A percentile compares a stretch with the other conserved stretches of the same genome.
phyloP scores from a whole-genome alignment of 148 eudicot species.

The Rhododendron ovatum region DNA sequence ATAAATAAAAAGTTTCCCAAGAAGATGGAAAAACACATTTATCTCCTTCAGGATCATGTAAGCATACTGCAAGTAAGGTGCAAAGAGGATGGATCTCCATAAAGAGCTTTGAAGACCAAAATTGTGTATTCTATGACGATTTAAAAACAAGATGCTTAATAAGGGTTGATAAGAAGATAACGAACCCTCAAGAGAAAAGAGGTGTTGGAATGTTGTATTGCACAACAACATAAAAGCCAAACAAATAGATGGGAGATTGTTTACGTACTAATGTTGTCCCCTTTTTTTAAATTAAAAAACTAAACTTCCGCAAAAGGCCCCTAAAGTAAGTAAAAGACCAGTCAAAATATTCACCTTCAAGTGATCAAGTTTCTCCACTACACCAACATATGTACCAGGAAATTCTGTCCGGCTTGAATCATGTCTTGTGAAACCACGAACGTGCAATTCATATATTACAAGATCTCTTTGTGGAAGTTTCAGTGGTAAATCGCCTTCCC shows the following conservation, averaged over 20 bases:
- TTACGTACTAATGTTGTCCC: background rate
- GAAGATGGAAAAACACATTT: background rate
- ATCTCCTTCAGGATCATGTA: background rate
- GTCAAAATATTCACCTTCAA: conserved; percentile 57
- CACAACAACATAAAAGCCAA: background rate
- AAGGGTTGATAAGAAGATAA: background rate
- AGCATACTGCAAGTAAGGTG: background rate
- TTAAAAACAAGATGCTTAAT: background rate
- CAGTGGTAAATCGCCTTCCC: conserved; percentile 97
- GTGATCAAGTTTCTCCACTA: conserved; percentile 89
- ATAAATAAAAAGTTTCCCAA: background rate
- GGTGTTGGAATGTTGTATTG: background rate
- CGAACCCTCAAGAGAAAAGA: background rate
- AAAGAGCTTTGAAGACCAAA: background rate
- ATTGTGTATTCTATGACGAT: background rate
- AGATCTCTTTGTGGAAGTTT: conserved; percentile 70
- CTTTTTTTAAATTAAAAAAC: background rate
- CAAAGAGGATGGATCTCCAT: background rate
- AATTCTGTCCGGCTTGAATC: conserved; percentile 61
- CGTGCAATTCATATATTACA: conserved; percentile 93
- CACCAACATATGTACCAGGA: conserved; percentile 86
- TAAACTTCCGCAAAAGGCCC: background rate
- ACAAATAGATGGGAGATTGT: conserved; percentile 1
- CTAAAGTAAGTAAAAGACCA: background rate
- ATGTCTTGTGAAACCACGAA: conserved; percentile 93